Percentiles rank a stretch among this genome's conserved stretches.
Evolutionary conservation across 2,329 filamentous ascomycete genomes (phyloP).

Genomic region (Lasiodiplodia theobromae): DNA sequence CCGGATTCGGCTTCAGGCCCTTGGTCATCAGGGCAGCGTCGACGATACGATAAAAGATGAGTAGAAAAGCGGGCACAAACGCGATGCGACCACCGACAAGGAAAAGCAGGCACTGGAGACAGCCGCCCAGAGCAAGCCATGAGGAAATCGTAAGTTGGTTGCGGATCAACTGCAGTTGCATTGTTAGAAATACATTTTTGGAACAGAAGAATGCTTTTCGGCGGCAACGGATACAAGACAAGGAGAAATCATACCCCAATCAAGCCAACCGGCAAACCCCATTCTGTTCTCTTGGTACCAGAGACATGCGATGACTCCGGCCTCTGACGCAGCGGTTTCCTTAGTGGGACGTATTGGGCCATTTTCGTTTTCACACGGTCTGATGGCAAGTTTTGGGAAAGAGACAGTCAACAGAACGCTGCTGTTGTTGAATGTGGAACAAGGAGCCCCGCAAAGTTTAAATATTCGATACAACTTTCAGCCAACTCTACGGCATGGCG

Average conservation of each 20-base stretch:
- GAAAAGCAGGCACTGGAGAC: conserved; percentile 47
- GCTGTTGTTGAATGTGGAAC: neutral
- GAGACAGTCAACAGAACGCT: neutral
- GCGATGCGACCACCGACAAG: conserved; percentile 45
- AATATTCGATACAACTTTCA: neutral
- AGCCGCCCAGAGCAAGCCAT: conserved; percentile 51
- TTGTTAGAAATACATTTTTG: neutral
- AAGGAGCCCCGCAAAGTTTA: neutral
- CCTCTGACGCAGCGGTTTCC: conserved; percentile 5
- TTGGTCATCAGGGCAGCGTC: conserved; percentile 45
- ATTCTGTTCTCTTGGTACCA: neutral
- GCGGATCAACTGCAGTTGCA: neutral
- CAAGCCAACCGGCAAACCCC: conserved; percentile 15
- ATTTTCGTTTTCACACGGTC: neutral
- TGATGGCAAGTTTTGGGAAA: neutral
- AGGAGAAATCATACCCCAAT: neutral
- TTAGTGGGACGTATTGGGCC: conserved; percentile 12
- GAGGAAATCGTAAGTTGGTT: conserved; percentile 45
- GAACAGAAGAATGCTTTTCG: neutral
- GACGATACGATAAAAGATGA: conserved; percentile 45
- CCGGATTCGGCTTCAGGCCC: conserved; percentile 47
- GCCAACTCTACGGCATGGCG: neutral
- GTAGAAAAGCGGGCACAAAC: conserved; percentile 43
- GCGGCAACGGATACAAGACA: neutral
- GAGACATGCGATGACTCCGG: neutral